Percentiles rank a stretch among this genome's conserved stretches.
Evolutionary conservation across 306 rosid genomes (phyloP).

Genomic region (Pyrus communis): DNA sequence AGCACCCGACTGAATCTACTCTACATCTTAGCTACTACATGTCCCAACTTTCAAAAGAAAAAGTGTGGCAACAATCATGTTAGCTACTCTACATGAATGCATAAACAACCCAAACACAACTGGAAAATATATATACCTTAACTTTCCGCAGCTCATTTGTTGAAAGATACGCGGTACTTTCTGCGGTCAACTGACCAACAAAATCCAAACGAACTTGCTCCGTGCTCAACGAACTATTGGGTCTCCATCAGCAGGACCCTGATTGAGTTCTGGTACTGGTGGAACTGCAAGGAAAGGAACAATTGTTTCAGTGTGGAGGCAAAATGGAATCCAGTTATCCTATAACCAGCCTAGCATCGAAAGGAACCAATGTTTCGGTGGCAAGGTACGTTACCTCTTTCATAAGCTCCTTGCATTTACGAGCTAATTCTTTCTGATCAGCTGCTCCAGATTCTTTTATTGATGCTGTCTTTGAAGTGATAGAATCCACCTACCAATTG

Average conservation of each 20-base stretch:
- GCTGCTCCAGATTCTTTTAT: conserved; percentile 40
- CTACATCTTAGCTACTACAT: no score
- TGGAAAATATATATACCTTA: background rate
- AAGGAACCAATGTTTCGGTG: background rate
- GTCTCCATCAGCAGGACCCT: conserved; percentile 13
- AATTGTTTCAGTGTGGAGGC: background rate
- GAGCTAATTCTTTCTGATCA: conserved; percentile 34
- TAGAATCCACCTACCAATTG: conserved; percentile 49
- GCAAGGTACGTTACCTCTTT: conserved; percentile 39
- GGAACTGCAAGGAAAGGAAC: conserved; percentile 27
- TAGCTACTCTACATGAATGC: background rate
- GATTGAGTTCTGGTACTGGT: conserved; percentile 14
- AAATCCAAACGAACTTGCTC: background rate
- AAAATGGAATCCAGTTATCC: background rate
- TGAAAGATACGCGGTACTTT: background rate
- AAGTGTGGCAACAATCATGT: no score
- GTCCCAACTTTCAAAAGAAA: no score
- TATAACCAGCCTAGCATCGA: background rate
- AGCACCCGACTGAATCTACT: no score
- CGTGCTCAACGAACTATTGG: background rate
- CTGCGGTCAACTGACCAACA: background rate
- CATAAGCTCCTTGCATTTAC: conserved; percentile 40
- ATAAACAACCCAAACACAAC: background rate
- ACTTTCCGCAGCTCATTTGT: background rate
- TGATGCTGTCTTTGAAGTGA: conserved; percentile 30